These are phyloP conservation scores for Diaporthe sp. DNA, from an alignment of 2,329 filamentous ascomycete genomes.

Conservation along the genomic window DNA sequence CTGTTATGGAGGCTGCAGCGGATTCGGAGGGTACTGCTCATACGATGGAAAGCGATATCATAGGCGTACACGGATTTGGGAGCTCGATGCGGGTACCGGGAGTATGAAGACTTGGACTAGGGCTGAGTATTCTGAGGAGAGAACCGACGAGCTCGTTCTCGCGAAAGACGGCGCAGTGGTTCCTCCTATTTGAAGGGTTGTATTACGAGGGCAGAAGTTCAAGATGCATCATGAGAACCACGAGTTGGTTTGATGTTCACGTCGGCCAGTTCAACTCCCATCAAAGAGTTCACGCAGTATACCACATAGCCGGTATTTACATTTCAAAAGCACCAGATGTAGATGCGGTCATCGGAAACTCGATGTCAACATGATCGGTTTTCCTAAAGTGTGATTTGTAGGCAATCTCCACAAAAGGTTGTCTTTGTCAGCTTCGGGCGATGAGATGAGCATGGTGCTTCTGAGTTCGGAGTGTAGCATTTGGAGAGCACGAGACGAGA, in stretches of 20 bases:
- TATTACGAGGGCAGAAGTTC: not conserved
- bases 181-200: too few relatives aligned
- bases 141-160: slow-evolving; percentile 52
- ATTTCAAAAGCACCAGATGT: not conserved
- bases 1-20: slow-evolving; percentile 49
- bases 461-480: not conserved
- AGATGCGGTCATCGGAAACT: not conserved
- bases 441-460: not conserved
- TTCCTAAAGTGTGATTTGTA: not conserved
- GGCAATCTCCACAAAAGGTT: not conserved
- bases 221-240: not conserved
- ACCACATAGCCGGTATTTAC: too few relatives aligned
- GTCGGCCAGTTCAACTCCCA: not conserved
- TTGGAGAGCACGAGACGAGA: not conserved
- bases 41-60: slow-evolving; percentile 49
- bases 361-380: too few relatives aligned
- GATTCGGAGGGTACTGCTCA: slow-evolving; percentile 50
- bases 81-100: slow-evolving; percentile 46
- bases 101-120: slow-evolving; percentile 50
- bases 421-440: not conserved
- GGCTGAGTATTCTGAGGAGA: slow-evolving; percentile 49
- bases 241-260: not conserved
- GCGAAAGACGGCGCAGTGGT: slow-evolving; percentile 44
- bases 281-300: not conserved
- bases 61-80: slow-evolving; percentile 49